phyloP scores from a whole-genome alignment of 768 basidiomycete genomes.

The Gelatoporia subvermispora region DNA sequence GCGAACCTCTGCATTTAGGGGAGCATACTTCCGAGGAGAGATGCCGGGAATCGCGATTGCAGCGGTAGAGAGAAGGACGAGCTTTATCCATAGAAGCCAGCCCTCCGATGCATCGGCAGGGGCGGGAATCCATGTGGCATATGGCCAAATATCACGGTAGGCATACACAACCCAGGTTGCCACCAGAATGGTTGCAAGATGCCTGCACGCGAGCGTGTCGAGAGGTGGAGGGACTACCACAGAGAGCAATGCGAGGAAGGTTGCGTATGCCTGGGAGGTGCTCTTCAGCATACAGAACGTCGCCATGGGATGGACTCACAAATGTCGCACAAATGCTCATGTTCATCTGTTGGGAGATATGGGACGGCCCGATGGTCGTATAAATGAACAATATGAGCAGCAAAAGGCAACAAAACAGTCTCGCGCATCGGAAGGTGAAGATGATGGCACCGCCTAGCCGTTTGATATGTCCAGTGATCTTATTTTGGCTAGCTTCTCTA shows the following conservation, averaged over 20 bases:
- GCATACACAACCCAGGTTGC: constrained; percentile 42
- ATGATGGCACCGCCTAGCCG: constrained; percentile 45
- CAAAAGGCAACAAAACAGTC: constrained; percentile 40
- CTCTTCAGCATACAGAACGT: background rate
- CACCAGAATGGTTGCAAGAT: constrained; percentile 46
- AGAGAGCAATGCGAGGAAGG: constrained; percentile 19
- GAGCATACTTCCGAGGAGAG: constrained; percentile 52
- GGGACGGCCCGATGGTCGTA: constrained; percentile 21
- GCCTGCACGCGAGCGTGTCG: constrained; percentile 29
- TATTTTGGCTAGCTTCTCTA: too few species aligned
- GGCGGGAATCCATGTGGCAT: constrained; percentile 45
- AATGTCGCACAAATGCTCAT: constrained; percentile 10
- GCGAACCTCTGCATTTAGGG: constrained; percentile 47
- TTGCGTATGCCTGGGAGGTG: constrained; percentile 16
- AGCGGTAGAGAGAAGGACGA: constrained; percentile 40
- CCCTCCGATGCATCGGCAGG: constrained; percentile 50
- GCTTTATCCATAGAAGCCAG: constrained; percentile 47
- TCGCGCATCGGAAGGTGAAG: constrained; percentile 41
- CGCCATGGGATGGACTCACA: constrained; percentile 13
- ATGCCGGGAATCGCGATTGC: constrained; percentile 48
- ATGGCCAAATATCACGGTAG: constrained; percentile 56
- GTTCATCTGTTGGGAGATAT: background rate
- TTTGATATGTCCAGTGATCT: too few species aligned
- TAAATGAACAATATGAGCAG: constrained; percentile 49
- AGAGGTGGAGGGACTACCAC: constrained; percentile 5